Evolutionary conservation across 2,329 filamentous ascomycete species (phyloP).

Genomic region (Taxawa tesnikishii): DNA sequence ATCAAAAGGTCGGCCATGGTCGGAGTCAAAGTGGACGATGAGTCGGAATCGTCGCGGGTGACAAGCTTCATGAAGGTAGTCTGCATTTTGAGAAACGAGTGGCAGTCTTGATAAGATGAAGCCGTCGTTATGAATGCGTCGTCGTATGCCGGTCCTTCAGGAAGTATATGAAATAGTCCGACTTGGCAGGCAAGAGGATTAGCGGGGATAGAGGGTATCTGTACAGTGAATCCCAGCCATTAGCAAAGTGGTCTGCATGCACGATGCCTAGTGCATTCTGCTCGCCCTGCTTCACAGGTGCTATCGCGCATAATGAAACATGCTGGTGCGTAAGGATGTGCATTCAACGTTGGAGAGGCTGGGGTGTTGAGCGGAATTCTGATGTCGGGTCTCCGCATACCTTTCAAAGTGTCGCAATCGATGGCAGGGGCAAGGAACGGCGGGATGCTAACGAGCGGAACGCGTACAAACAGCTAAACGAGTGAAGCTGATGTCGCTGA

Average conservation of each 20-base stretch:
- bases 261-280: too few relatives aligned
- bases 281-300: too few relatives aligned
- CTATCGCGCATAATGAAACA: too few relatives aligned
- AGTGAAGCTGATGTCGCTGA: constrained; percentile 46
- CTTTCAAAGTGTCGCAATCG: constrained; percentile 2
- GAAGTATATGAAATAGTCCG: not conserved
- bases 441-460: constrained; percentile 23
- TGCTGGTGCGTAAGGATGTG: too few relatives aligned
- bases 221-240: not conserved
- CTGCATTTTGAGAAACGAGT: constrained; percentile 17
- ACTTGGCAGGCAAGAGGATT: not conserved
- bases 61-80: constrained; percentile 33
- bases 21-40: constrained; percentile 37
- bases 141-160: not conserved
- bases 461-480: constrained; percentile 47
- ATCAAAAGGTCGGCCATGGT: constrained; percentile 68
- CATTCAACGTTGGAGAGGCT: constrained; percentile 7
- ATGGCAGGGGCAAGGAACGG: not conserved
- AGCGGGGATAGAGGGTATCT: not conserved
- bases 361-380: constrained; percentile 2
- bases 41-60: constrained; percentile 32
- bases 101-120: not conserved
- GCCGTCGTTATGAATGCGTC: not conserved
- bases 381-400: constrained; percentile 4
- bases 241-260: too few relatives aligned